These are phyloP conservation scores for Eimeria acervulina DNA, from an alignment of 169 alveolate species.

Conservation along the genomic window DNA sequence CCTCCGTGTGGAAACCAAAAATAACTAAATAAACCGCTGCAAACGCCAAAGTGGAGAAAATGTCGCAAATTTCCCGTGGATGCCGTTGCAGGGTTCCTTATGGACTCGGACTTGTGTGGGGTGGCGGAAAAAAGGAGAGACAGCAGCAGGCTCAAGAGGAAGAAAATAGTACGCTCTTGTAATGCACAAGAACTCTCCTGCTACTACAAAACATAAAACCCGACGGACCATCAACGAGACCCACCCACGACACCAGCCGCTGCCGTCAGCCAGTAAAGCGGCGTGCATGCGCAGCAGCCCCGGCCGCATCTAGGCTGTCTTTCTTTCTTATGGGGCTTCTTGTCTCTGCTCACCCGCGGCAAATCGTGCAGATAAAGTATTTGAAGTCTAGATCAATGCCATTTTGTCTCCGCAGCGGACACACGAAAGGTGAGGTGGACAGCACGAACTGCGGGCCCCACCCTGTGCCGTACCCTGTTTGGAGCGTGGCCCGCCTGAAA, in stretches of 20 bases:
- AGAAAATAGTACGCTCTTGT: slow-evolving; percentile 11
- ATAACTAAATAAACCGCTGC: neutral
- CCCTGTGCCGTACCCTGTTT: neutral
- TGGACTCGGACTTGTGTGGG: slow-evolving; percentile 36
- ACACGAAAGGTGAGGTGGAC: neutral
- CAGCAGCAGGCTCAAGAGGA: slow-evolving; percentile 7
- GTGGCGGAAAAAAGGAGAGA: slow-evolving; percentile 28
- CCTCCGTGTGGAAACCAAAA: neutral
- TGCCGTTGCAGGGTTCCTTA: neutral
- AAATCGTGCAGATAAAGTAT: too few relatives aligned
- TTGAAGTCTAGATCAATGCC: neutral
- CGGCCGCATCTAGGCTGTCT: neutral
- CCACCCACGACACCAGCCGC: slow-evolving; percentile 32
- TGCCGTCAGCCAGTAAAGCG: slow-evolving; percentile 39
- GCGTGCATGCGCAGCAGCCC: slow-evolving; percentile 68
- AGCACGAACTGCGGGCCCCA: neutral
- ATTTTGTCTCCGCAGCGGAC: neutral
- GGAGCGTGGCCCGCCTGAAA: neutral
- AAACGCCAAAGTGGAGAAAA: neutral
- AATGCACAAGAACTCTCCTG: slow-evolving; percentile 40
- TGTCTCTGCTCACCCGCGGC: too few relatives aligned
- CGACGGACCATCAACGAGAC: neutral
- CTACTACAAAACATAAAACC: slow-evolving; percentile 30
- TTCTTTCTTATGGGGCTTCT: neutral
- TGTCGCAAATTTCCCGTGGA: neutral